phyloP scores from a whole-genome alignment of 2,329 filamentous ascomycete genomes.

The Trichoderma hamatum region DNA sequence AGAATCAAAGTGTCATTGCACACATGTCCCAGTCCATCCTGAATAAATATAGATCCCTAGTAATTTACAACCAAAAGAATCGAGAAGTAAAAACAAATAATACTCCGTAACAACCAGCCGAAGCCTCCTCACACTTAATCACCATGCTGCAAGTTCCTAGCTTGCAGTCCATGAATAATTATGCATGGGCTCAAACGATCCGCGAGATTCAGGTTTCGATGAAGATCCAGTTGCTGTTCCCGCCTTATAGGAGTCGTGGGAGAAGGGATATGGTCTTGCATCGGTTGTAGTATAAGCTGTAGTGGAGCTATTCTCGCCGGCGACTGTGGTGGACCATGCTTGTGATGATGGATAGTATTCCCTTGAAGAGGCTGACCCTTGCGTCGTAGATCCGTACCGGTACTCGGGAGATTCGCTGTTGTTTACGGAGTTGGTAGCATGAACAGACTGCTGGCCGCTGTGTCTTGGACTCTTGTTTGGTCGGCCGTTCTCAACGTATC shows the following conservation, averaged over 20 bases:
- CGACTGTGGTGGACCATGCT: slow-evolving; percentile 57
- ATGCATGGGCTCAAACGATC: slow-evolving; percentile 54
- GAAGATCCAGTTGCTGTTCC: slow-evolving; percentile 34
- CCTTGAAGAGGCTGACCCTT: slow-evolving; percentile 40
- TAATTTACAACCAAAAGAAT: slow-evolving; percentile 13
- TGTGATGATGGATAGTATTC: slow-evolving; percentile 59
- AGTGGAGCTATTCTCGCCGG: slow-evolving; percentile 50
- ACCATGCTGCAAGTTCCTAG: slow-evolving; percentile 32
- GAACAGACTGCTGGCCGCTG: slow-evolving; percentile 56
- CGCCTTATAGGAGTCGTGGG: slow-evolving; percentile 52
- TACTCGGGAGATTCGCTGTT: slow-evolving; percentile 58
- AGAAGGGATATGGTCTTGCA: slow-evolving; percentile 53
- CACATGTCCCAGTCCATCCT: neutral
- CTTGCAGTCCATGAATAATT: slow-evolving; percentile 63
- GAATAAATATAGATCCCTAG: neutral
- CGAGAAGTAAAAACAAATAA: neutral
- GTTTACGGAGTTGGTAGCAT: slow-evolving; percentile 52
- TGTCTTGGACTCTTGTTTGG: slow-evolving; percentile 61
- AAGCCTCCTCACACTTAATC: neutral
- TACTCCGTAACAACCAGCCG: neutral
- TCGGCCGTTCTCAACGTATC: slow-evolving; percentile 61
- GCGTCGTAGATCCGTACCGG: slow-evolving; percentile 52
- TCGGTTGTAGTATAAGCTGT: slow-evolving; percentile 52
- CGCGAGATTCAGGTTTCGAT: slow-evolving; percentile 43
- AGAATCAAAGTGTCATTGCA: slow-evolving; percentile 11